phyloP scores from a whole-genome alignment of 495 filamentous ascomycete genomes.

The Annulohypoxylon nitens region DNA sequence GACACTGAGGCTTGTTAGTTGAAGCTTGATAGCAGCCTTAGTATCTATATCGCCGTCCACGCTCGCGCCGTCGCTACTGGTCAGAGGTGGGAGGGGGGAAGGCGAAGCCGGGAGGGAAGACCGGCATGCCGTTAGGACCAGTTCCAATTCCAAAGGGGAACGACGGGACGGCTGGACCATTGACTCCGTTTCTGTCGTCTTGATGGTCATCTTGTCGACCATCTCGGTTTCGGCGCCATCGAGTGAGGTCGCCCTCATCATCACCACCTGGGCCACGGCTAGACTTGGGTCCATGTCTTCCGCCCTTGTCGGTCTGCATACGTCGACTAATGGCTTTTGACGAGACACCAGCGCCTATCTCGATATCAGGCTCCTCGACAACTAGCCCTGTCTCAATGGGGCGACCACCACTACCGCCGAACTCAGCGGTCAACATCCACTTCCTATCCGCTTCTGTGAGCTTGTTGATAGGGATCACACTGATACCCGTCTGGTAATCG shows the following conservation, averaged over 20 bases:
- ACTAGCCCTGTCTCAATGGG: slow-evolving; percentile 85
- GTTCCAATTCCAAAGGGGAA: slow-evolving; percentile 71
- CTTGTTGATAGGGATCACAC: slow-evolving; percentile 89
- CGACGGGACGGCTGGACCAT: slow-evolving; percentile 63
- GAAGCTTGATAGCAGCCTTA: background rate
- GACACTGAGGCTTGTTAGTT: background rate
- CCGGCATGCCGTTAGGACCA: slow-evolving; percentile 76
- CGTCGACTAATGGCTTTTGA: slow-evolving; percentile 93
- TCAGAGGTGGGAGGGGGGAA: slow-evolving; percentile 53
- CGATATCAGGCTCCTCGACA: slow-evolving; percentile 97
- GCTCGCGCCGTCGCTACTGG: slow-evolving; percentile 28
- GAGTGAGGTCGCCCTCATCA: slow-evolving; percentile 61
- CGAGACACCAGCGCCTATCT: slow-evolving; percentile 96
- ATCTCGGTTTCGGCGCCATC: slow-evolving; percentile 59
- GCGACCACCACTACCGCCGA: slow-evolving; percentile 89
- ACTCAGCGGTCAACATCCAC: slow-evolving; percentile 96
- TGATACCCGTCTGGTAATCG: slow-evolving; percentile 93
- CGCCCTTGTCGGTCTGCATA: slow-evolving; percentile 81
- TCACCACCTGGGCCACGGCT: slow-evolving; percentile 70
- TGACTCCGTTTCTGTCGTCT: slow-evolving; percentile 57
- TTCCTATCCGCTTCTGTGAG: slow-evolving; percentile 96
- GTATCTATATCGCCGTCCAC: background rate
- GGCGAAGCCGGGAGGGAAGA: slow-evolving; percentile 74
- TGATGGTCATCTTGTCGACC: slow-evolving; percentile 59
- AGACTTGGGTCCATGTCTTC: slow-evolving; percentile 79